Conservation (phyloP, 2,329 filamentous ascomycete genomes). For the Monascus ruber region DNA sequence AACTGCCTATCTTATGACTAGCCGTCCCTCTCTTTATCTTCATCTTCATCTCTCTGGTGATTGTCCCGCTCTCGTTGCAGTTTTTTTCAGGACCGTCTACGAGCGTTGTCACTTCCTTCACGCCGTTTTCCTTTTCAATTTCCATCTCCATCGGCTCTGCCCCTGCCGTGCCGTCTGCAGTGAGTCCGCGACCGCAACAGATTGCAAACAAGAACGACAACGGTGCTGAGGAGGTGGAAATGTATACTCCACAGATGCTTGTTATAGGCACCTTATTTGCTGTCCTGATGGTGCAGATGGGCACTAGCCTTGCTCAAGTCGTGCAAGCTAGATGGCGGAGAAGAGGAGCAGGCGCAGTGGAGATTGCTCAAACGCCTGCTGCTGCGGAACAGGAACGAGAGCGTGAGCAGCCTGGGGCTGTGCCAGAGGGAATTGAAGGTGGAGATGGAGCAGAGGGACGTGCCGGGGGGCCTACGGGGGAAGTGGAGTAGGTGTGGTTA, state of each 20-base stretch:
- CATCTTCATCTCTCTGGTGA: constrained; percentile 16
- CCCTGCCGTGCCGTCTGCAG: constrained; percentile 3
- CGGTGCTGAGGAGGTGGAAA: constrained; percentile 4
- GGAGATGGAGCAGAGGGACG: constrained; percentile 7
- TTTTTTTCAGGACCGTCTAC: constrained; percentile 12
- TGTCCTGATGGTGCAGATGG: constrained; percentile 20
- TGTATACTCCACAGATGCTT: constrained; percentile 20
- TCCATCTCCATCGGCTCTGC: constrained; percentile 20
- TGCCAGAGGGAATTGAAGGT: background rate
- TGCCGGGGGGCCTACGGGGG: background rate
- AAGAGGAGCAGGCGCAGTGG: constrained; percentile 1
- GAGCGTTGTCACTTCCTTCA: constrained; percentile 20
- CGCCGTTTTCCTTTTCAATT: constrained; percentile 26
- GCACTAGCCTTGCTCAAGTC: constrained; percentile 16
- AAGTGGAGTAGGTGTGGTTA: background rate
- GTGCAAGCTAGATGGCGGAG: constrained; percentile 13
- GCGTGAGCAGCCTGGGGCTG: constrained; percentile 1
- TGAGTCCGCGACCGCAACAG: constrained; percentile 1
- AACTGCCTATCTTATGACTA: constrained; percentile 35
- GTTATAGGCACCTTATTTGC: constrained; percentile 21
- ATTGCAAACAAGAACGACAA: background rate
- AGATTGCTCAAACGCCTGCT: background rate
- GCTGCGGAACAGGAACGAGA: background rate
- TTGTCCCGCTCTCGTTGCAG: constrained; percentile 11
- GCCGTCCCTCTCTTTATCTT: constrained; percentile 27